These are phyloP conservation scores for Solanum rostratum DNA, from an alignment of 257 asterid species.

Conservation along the genomic window DNA sequence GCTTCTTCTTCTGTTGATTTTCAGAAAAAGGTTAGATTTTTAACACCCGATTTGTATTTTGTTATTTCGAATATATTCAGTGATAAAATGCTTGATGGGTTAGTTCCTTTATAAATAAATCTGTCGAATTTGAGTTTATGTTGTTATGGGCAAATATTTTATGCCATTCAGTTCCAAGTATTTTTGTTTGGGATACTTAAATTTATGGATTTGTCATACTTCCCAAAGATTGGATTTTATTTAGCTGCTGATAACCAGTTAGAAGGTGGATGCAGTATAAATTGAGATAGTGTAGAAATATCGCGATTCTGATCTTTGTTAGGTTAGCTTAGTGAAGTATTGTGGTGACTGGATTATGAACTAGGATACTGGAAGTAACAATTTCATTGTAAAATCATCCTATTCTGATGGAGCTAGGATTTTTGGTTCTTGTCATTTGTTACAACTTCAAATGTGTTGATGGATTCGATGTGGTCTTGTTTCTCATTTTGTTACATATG, in stretches of 20 bases:
- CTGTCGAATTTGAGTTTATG: not conserved
- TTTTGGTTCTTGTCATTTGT: not conserved
- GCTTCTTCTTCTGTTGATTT: slow-evolving; percentile 26
- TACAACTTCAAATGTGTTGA: not conserved
- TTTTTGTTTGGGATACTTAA: no score
- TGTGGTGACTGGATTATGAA: not conserved
- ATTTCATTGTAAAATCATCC: not conserved
- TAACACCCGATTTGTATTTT: not conserved
- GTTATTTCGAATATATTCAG: not conserved
- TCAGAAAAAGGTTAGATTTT: slow-evolving; percentile 16
- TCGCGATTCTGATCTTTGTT: not conserved
- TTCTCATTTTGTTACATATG: not conserved
- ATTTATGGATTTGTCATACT: not conserved
- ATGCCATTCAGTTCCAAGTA: not conserved
- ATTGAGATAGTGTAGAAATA: not conserved
- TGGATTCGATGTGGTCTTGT: not conserved
- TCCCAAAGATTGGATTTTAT: not conserved
- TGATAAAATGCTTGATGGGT: not conserved
- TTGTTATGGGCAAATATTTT: not conserved
- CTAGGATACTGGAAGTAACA: not conserved
- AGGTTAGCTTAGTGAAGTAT: not conserved
- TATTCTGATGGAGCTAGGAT: not conserved
- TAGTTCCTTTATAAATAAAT: not conserved
- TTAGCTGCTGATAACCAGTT: not conserved
- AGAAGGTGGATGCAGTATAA: not conserved